Percentiles rank a stretch among this genome's conserved stretches.
Evolutionary conservation across 1,284 basidiomycete genomes (phyloP).

Genomic region (Wallemia hederae): DNA sequence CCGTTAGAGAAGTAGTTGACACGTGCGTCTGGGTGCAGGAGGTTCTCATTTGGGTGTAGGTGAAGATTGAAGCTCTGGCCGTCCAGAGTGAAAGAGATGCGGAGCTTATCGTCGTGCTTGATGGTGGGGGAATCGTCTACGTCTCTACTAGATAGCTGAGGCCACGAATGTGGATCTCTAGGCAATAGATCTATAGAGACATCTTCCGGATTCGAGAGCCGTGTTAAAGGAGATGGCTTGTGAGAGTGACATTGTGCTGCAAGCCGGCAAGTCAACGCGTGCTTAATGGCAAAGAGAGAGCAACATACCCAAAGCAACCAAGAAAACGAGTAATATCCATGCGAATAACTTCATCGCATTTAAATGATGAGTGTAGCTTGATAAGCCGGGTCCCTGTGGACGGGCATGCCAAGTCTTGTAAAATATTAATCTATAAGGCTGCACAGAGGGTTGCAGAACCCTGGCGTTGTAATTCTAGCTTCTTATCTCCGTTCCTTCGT

Average conservation of each 20-base stretch:
- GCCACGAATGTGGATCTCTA: background rate
- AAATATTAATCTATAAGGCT: too few species aligned
- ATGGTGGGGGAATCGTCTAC: conserved; percentile 18
- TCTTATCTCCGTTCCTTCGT: too few species aligned
- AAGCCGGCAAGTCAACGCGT: too few species aligned
- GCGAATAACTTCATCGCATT: background rate
- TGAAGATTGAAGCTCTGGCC: conserved; percentile 33
- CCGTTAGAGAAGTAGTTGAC: conserved; percentile 24
- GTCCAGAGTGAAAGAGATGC: conserved; percentile 32
- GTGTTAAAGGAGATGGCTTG: background rate
- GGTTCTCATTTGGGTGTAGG: conserved; percentile 38
- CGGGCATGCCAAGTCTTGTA: too few species aligned
- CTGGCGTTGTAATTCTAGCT: too few species aligned
- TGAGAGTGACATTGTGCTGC: background rate
- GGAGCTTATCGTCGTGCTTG: conserved; percentile 31
- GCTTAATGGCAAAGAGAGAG: too few species aligned
- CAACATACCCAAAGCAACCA: too few species aligned
- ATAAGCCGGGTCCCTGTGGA: too few species aligned
- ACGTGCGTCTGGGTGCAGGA: conserved; percentile 43
- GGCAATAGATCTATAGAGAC: background rate
- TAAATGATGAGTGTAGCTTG: too few species aligned
- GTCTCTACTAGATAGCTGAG: background rate
- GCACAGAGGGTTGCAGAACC: too few species aligned
- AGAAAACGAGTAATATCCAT: too few species aligned
- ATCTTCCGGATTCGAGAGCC: background rate